Base-by-base conservation (phyloP, 352 stramenopile species). In the Pythium brassicae region DNA sequence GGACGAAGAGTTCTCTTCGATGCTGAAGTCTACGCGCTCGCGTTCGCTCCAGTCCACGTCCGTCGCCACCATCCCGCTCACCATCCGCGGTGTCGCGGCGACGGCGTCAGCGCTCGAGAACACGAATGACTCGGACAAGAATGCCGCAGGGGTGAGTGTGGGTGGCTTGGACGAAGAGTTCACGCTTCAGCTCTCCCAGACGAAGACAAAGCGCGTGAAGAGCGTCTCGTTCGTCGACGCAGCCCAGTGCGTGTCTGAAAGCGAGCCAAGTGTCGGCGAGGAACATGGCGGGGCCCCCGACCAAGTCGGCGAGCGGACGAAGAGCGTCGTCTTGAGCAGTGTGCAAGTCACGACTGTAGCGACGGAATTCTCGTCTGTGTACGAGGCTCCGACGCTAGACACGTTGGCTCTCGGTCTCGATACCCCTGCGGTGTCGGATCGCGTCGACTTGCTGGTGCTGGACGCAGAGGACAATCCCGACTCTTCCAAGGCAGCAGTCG, bases 1-100 rank as follows among this genome's bases (percentile, higher is more conserved):
- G 9, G 64, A 71, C 47, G 64, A 71, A 55, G 64, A 71, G 44
- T 68, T 68, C 43, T 53, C 52, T 6, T 65, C 64, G 5, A 60
- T 53, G n/a, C 29, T 53, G 20, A 47, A 27, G n/a, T 26, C 12
- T 10, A 17, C 42, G 42, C 42, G 42, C 20, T 12, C 42, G 8
- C n/a, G 42, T 10, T 47, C 42, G n/a, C 11, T 26, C 14, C n/a
- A 32, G n/a, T 40, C 22, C 11, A 26, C 46, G 25, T 32, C 40
- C 40, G 4, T 19, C 20, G n/a, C 42, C n/a, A 27, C n/a, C 9
- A 23, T 27, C 8, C 42, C n/a, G n/a, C 8, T 23, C 3, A 25
- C 42, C 17, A 37, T 37, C 14, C 32, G 32, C 9, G 14, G 32
- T 37, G 5, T 37, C 32, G 9, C 42, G 11, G 20, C 8, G 20